A percentile compares a stretch with the other conserved stretches of the same genome.
Conservation (phyloP, 495 filamentous ascomycete genomes). For the Entonaema liquescens region DNA sequence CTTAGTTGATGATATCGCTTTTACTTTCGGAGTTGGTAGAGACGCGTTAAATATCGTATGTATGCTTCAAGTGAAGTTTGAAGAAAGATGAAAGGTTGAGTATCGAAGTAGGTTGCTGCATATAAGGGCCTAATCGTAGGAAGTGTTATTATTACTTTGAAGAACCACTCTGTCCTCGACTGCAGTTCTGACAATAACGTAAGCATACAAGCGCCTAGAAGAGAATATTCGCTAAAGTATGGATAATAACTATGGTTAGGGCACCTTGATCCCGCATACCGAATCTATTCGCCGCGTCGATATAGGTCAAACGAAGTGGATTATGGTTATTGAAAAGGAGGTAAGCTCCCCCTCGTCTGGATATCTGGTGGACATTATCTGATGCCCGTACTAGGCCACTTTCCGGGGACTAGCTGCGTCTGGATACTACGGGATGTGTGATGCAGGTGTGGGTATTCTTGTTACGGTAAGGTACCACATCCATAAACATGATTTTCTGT, state of each 20-base stretch:
- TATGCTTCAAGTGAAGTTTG: background rate
- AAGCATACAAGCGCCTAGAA: background rate
- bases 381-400: constrained; percentile 66
- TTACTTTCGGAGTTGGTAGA: constrained; percentile 72
- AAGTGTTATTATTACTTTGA: constrained; percentile 35
- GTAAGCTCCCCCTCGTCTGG: constrained; percentile 50
- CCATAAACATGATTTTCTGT: constrained; percentile 35
- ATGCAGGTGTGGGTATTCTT: constrained; percentile 67
- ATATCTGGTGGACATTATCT: background rate
- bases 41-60: constrained; percentile 71
- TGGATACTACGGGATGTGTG: constrained; percentile 60
- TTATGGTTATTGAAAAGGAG: constrained; percentile 94
- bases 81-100: constrained; percentile 2
- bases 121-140: constrained; percentile 63
- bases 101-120: constrained; percentile 63
- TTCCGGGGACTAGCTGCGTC: constrained; percentile 74
- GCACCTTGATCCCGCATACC: constrained; percentile 70
- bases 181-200: constrained; percentile 48
- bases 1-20: constrained; percentile 85
- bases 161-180: constrained; percentile 37
- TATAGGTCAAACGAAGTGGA: constrained; percentile 67
- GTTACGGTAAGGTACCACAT: constrained; percentile 65
- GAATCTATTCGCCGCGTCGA: constrained; percentile 63
- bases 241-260: constrained; percentile 54
- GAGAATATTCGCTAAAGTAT: background rate